These are phyloP conservation scores for Candida anutae DNA, from an alignment of 1,139 yeast species.

Conservation along the genomic window DNA sequence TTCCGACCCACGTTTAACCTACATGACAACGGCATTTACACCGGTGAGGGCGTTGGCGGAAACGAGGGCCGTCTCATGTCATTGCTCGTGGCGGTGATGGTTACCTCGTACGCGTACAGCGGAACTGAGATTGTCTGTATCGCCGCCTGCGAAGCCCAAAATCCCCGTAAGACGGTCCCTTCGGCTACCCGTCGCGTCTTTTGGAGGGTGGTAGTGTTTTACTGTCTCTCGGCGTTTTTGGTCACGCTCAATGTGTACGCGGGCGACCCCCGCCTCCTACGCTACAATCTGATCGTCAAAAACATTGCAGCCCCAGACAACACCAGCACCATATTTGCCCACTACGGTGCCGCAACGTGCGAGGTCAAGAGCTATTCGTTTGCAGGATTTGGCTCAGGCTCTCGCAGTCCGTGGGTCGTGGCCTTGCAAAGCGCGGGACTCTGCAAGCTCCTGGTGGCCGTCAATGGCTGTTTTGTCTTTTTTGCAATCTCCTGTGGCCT, in stretches of 20 bases:
- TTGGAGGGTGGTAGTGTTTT: conserved; percentile 62
- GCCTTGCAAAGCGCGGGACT: conserved; percentile 66
- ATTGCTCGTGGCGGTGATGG: conserved; percentile 52
- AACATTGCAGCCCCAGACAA: conserved; percentile 20
- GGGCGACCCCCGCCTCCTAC: conserved; percentile 63
- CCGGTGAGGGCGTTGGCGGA: conserved; percentile 52
- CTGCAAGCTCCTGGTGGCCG: conserved; percentile 53
- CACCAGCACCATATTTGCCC: conserved; percentile 25
- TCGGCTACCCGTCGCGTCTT: conserved; percentile 71
- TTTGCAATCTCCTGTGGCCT: conserved; percentile 75
- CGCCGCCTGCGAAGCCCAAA: conserved; percentile 81
- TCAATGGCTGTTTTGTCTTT: conserved; percentile 61
- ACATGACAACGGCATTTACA: conserved; percentile 42
- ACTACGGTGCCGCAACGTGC: conserved; percentile 35
- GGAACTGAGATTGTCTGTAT: conserved; percentile 81
- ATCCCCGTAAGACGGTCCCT: conserved; percentile 73
- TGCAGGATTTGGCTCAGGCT: conserved; percentile 51
- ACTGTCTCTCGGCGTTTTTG: conserved; percentile 61
- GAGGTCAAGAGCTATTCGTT: conserved; percentile 22
- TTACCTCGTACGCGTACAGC: conserved; percentile 66
- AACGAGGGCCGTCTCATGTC: conserved; percentile 57
- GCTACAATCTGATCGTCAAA: conserved; percentile 38
- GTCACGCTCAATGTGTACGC: conserved; percentile 67
- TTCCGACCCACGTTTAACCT: conserved; percentile 66
- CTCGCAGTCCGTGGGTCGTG: conserved; percentile 73